A percentile compares a stretch with the other conserved stretches of the same genome.
These are phyloP conservation scores for Wallacemonas sp. DNA, from an alignment of 208 protist species.

Conservation along the genomic window DNA sequence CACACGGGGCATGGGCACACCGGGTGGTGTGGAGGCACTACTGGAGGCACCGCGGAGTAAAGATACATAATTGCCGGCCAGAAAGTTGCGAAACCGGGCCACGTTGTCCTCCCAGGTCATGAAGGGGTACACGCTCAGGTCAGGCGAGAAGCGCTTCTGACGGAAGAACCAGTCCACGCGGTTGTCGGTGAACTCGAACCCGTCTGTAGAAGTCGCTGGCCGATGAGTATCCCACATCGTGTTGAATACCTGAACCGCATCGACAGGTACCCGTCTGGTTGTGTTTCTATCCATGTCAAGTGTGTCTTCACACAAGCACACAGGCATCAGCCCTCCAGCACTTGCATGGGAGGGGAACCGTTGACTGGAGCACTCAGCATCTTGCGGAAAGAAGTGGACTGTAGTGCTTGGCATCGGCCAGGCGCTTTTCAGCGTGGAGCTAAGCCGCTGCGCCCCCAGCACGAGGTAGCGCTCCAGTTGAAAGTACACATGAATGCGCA, in stretches of 20 bases:
- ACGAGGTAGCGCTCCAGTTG: background rate
- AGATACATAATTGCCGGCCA: background rate
- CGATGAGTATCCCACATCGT: background rate
- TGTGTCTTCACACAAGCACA: constrained; percentile 1
- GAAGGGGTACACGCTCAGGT: background rate
- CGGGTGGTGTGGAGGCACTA: background rate
- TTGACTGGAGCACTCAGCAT: no score
- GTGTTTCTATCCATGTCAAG: background rate
- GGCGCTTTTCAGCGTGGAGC: background rate
- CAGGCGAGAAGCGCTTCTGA: background rate
- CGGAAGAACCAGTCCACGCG: background rate
- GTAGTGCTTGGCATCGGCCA: background rate
- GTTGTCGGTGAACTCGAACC: background rate
- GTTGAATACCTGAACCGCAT: background rate
- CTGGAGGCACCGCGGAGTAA: background rate
- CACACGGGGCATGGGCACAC: background rate
- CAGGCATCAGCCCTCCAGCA: no score
- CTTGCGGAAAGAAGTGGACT: no score
- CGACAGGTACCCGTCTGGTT: background rate
- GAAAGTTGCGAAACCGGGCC: background rate
- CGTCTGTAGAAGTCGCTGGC: background rate
- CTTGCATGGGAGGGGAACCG: no score
- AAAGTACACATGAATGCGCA: background rate
- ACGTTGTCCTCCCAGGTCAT: background rate
- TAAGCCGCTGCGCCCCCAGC: background rate